Evolutionary conservation across 805 yeast genomes (phyloP).

Genomic region (Zygoascus flipseniorum): DNA sequence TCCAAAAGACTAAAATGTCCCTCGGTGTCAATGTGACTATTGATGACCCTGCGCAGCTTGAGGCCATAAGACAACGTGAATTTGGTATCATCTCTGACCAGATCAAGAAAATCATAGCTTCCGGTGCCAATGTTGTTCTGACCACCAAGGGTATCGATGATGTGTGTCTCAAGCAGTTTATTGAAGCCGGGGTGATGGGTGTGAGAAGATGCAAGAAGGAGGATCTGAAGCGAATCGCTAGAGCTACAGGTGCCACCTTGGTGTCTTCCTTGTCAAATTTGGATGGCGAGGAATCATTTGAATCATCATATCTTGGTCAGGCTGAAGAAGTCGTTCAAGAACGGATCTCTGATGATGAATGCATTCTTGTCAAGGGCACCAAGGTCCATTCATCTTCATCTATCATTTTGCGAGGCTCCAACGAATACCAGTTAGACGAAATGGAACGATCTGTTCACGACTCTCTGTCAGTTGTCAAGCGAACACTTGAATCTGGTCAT

Average conservation of each 20-base stretch:
- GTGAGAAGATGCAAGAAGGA: conserved; percentile 96
- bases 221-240: conserved; percentile 91
- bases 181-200: conserved; percentile 87
- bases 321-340: conserved; percentile 91
- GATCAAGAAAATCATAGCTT: conserved; percentile 65
- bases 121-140: conserved; percentile 89
- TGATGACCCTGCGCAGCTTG: conserved; percentile 95
- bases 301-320: conserved; percentile 70
- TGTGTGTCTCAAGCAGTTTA: conserved; percentile 81
- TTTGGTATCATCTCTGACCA: conserved; percentile 78
- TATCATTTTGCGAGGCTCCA: conserved; percentile 89
- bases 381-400: conserved; percentile 87
- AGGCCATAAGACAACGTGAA: conserved; percentile 83
- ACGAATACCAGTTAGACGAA: conserved; percentile 88
- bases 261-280: conserved; percentile 80
- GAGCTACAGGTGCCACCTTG: conserved; percentile 96
- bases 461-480: conserved; percentile 86
- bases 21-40: conserved; percentile 96
- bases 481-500: conserved; percentile 87
- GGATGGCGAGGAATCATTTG: conserved; percentile 94
- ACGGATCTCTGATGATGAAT: conserved; percentile 91
- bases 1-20: conserved; percentile 96
- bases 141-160: conserved; percentile 96
- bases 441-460: conserved; percentile 98
- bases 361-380: conserved; percentile 85